Evolutionary conservation across 139 green algal species (phyloP), one percentile per base, ranked within the genome.

Genomic region (Spirogloea muscicola): DNA sequence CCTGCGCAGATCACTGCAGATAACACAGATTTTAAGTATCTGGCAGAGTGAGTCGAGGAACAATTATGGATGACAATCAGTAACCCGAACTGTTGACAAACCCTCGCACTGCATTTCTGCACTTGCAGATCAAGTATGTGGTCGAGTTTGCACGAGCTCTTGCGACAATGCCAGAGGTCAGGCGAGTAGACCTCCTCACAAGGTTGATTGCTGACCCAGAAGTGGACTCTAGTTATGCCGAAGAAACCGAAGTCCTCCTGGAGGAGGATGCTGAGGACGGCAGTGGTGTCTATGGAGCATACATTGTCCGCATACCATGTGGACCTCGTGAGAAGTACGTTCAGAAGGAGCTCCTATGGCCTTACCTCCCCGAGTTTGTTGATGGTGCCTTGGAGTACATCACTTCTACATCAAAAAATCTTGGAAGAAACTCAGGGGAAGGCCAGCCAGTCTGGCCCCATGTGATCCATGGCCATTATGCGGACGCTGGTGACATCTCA

Each of bases 111-210:
- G 55, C 21, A 29, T 29, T 18, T 29, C n/a, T 63, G 55, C 25
- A 63, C 55, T 33, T 48, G 29, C 81, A 91, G 85, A 84, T 94
- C n/a, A 94, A 94, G 84, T 97, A 97, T 74, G 93, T 97, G 40
- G 91, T 97, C 21, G 92, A 97, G 89, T 83, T 97, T 76, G 91
- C 93, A 0, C 82, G 86, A 44, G 89, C 91, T 0, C 82, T 97
- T 64, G 86, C 85, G 6, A 84, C 86, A 63, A 90, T 96, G 84
- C 93, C 93, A 1, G 84, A 85, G 9, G 91, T 97, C 38, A 87
- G 90, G 61, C 82, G 93, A n/a, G 93, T 97, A 3, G 93, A 97
- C 76, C 87, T 97, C 44, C 84, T 97, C 13, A 97, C 93, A 0
- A 84, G 93, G 27, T 85, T 92, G 4, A 90, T 97, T 59, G 42